Evolutionary conservation across 768 basidiomycete species (phyloP).

Genomic region (Xerocomus brunneocitrinus): DNA sequence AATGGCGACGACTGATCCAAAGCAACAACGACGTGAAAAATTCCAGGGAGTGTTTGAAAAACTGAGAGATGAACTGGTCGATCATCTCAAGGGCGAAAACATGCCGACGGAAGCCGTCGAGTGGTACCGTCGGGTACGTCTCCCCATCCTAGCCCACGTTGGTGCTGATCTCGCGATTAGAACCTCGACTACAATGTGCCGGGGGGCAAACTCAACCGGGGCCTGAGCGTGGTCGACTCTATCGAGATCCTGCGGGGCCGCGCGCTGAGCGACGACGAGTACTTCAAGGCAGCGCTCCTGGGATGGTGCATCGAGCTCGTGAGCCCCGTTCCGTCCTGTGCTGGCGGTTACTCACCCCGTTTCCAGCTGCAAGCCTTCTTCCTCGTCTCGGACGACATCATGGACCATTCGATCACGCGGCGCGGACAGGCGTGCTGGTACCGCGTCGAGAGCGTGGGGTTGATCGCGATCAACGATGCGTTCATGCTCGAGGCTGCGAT

Average conservation of each 20-base stretch:
- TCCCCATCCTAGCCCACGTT: background rate
- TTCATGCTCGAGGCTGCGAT: slow-evolving; percentile 96
- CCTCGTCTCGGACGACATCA: slow-evolving; percentile 95
- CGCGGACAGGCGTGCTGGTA: slow-evolving; percentile 97
- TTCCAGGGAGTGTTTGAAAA: slow-evolving; percentile 72
- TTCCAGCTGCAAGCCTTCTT: slow-evolving; percentile 91
- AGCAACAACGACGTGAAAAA: slow-evolving; percentile 47
- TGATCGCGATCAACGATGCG: slow-evolving; percentile 92
- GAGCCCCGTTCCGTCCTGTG: slow-evolving; percentile 21
- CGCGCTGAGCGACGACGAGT: slow-evolving; percentile 73
- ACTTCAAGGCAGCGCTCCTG: slow-evolving; percentile 79
- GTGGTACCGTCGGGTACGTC: slow-evolving; percentile 77
- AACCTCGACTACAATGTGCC: slow-evolving; percentile 93
- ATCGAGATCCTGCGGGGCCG: slow-evolving; percentile 81
- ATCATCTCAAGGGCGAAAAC: slow-evolving; percentile 57
- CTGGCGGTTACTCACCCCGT: too few species aligned
- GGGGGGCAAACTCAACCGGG: slow-evolving; percentile 93
- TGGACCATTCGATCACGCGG: slow-evolving; percentile 92
- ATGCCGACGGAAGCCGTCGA: slow-evolving; percentile 83
- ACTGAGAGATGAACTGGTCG: slow-evolving; percentile 76
- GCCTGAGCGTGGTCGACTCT: slow-evolving; percentile 93
- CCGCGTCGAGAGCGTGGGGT: slow-evolving; percentile 51
- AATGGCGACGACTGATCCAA: slow-evolving; percentile 24
- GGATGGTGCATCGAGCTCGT: slow-evolving; percentile 97
- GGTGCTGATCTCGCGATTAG: slow-evolving; percentile 34